phyloP scores from a whole-genome alignment of 495 filamentous ascomycete genomes.

The Barbatosphaeria neglecta region DNA sequence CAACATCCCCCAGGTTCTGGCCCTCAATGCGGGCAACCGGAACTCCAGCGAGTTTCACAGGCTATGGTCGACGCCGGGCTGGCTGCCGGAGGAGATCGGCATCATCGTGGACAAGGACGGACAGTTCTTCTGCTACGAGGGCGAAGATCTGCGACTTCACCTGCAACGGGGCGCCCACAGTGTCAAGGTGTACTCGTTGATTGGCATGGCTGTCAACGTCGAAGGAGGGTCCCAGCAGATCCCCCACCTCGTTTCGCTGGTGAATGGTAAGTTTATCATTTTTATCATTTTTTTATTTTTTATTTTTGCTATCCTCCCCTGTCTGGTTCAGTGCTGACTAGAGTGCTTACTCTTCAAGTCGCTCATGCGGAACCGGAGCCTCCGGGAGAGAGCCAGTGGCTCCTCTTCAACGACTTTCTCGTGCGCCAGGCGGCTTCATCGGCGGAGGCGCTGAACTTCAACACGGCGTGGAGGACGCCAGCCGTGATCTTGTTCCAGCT shows the following conservation, averaged over 20 bases:
- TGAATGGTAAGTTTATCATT: conserved; percentile 65
- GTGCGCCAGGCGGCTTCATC: conserved; percentile 58
- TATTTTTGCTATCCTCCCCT: neutral
- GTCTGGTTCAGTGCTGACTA: neutral
- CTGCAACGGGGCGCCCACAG: conserved; percentile 49
- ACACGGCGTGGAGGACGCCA: conserved; percentile 80
- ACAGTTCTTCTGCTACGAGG: conserved; percentile 83
- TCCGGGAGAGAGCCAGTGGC: conserved; percentile 58
- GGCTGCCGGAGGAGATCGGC: conserved; percentile 87
- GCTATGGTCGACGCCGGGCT: conserved; percentile 76
- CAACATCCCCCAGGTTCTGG: conserved; percentile 65
- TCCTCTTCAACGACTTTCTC: conserved; percentile 94
- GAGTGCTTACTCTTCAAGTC: conserved; percentile 41
- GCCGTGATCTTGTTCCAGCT: conserved; percentile 77
- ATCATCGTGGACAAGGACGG: conserved; percentile 61
- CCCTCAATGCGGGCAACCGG: conserved; percentile 69
- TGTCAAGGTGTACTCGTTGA: conserved; percentile 77
- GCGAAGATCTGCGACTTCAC: conserved; percentile 66
- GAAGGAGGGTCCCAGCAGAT: conserved; percentile 72
- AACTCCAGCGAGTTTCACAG: conserved; percentile 52
- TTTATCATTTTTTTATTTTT: too few relatives aligned
- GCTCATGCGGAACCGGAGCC: conserved; percentile 51
- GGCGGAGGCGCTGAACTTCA: conserved; percentile 80
- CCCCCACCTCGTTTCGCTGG: conserved; percentile 79
- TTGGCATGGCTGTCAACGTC: conserved; percentile 84